Evolutionary conservation across 1,284 basidiomycete genomes (phyloP), one percentile per base, ranked within the genome.

Genomic region (Xerocomus tenax): DNA sequence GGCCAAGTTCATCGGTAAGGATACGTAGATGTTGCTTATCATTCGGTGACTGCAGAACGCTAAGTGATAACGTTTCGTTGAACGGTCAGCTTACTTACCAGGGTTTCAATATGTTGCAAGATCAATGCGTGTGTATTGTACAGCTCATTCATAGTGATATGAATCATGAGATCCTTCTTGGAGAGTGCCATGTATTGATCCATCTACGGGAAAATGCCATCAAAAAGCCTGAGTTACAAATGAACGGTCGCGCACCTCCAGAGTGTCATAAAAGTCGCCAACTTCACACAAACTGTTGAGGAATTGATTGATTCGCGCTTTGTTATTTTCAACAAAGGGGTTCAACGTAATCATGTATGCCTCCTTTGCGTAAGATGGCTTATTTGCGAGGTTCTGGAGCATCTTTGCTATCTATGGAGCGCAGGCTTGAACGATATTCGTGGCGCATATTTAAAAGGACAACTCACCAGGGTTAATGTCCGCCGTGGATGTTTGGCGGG

Each of bases 171-270:
- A 66, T 98, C 95, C 72, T 97, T 98, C 78, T 98, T 98, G 52
- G 94, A 97, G 52, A 99, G 74, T 12, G 96, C 95, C 93, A 99
- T 97, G 70, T 99, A 99, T 76, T 98, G 96, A 70, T 98, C 95
- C 84, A 98, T 93, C 90, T 95, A 57, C 30, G 23, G n/a, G 16
- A n/a, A 39, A 34, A 18, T 16, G 29, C 51, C 7, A 19, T 43
- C 23, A 32, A 41, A n/a, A 36, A 8, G 38, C 9, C 6, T 0
- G 34, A 8, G 15, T 19, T 18, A 8, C 10, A 8, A 39, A 16
- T 13, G 25, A 32, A 48, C 16, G 21, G 45, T 21, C 5, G 67
- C 74, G 48, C 60, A 91, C 91, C 83, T 99, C 96, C 50, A 99
- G 78, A 9, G 95, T 94, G 60, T 98, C 96, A 70, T 98, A 98